Evolutionary conservation across 1,284 basidiomycete genomes (phyloP).

Genomic region (Marasmius tenuissimus): DNA sequence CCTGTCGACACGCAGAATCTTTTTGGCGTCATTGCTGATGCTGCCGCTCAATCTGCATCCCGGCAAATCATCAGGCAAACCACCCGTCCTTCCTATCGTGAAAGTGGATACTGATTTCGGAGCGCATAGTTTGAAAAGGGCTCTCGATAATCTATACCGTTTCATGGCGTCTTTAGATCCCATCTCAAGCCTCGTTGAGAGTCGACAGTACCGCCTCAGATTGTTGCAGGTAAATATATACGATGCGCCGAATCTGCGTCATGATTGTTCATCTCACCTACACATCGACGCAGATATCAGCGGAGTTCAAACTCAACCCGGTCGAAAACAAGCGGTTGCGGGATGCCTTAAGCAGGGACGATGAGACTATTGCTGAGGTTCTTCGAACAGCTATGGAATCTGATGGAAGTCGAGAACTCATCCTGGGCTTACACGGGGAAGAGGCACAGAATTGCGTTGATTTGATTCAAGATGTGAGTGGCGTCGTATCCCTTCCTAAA

Average conservation of each 20-base stretch:
- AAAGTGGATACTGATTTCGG: background rate
- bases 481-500: background rate
- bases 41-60: background rate
- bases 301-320: conserved; percentile 12
- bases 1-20: background rate
- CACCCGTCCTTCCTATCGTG: background rate
- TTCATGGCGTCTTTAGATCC: conserved; percentile 21
- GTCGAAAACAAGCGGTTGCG: conserved; percentile 16
- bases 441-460: conserved; percentile 21
- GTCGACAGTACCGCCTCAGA: conserved; percentile 18
- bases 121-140: conserved; percentile 6
- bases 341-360: conserved; percentile 19
- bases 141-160: conserved; percentile 13
- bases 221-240: conserved; percentile 14
- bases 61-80: background rate
- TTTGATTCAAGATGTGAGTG: conserved; percentile 19
- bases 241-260: background rate
- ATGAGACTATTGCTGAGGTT: conserved; percentile 14
- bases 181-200: conserved; percentile 20
- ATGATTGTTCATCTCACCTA: background rate
- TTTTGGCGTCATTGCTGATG: background rate
- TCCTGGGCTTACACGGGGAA: conserved; percentile 17
- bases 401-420: conserved; percentile 8
- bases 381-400: conserved; percentile 9
- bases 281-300: conserved; percentile 9